These are phyloP conservation scores for Phaffia australis DNA, from an alignment of 768 basidiomycete species.

Conservation along the genomic window DNA sequence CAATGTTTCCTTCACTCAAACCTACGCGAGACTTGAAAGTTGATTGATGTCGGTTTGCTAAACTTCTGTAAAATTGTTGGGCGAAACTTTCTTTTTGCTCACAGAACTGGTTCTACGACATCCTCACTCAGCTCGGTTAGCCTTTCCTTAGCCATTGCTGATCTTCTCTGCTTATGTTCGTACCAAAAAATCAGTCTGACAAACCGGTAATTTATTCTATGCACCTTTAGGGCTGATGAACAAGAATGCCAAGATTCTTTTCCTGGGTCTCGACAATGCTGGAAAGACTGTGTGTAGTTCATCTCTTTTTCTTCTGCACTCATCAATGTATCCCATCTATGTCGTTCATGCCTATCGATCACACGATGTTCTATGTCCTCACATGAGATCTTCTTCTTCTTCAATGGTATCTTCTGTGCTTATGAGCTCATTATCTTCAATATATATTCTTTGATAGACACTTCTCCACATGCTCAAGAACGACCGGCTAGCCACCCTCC, in stretches of 20 bases:
- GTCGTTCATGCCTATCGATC: neutral
- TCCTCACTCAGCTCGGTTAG: conserved; percentile 84
- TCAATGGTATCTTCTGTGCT: neutral
- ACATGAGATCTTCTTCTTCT: neutral
- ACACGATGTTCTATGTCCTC: neutral
- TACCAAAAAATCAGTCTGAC: neutral
- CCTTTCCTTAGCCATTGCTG: conserved; percentile 15
- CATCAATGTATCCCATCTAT: neutral
- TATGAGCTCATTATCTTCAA: neutral
- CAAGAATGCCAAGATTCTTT: conserved; percentile 99
- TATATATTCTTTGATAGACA: conserved; percentile 48
- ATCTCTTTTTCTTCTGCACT: neutral
- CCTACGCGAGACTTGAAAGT: neutral
- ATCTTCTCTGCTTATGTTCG: neutral
- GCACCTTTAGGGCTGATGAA: conserved; percentile 29
- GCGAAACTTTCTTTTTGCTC: neutral
- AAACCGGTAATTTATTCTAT: neutral
- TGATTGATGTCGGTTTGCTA: neutral
- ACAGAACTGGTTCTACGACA: conserved; percentile 91
- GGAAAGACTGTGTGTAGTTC: conserved; percentile 75
- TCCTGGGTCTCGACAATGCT: conserved; percentile 97
- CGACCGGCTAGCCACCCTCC: conserved; percentile 89
- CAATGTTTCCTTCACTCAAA: neutral
- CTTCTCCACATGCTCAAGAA: conserved; percentile 99
- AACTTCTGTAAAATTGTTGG: too few species aligned